Evolutionary conservation across 164 flowering plant genomes (phyloP), one percentile per base, ranked within the genome.

Genomic region (Vitis labrusca): DNA sequence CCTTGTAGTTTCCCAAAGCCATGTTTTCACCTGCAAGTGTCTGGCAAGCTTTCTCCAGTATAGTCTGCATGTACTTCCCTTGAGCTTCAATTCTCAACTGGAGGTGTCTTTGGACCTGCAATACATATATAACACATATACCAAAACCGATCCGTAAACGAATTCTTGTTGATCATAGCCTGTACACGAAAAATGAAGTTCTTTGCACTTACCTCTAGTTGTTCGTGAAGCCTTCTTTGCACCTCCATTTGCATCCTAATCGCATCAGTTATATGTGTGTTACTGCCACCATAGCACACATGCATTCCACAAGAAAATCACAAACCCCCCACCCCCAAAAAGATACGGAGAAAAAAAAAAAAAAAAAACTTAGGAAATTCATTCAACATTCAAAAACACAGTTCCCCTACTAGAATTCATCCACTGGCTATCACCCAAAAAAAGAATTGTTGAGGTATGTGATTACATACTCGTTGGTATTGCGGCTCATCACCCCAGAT

Each of bases 211-310:
- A 93, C 99, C 97, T 95, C 99, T 29, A 95, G 32, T 75, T 95
- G 99, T 70, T 95, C 99, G 69, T 91, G 94, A 59, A 95, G 80
- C 73, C 99, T 93, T 84, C 99, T 87, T 73, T 93, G 94, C 63
- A 93, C 98, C 81, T 95, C 99, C 93, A 89, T 86, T 84, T 93
- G 98, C 98, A 91, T 91, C 89, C 93, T 84, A 69, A 84, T 82
- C 16, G 85, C 86, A 80, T 87, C 89, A 67, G 73, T 80, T 64
- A 85, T 73, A 73, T 88, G 88, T 63, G 73, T 83, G 76, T 84
- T 88, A 81, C 86, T 82, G 74, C 75, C 71, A 69, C 66, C 63
- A 49, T 66, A 65, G 66, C 66, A 77, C 70, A 76, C 65, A 62
- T 47, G 58, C 16, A 75, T 77, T 60, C 61, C 71, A 66, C 59